A percentile compares a stretch with the other conserved stretches of the same genome.
phyloP scores from a whole-genome alignment of 2,329 filamentous ascomycete genomes.

The Colletotrichum kahawae region DNA sequence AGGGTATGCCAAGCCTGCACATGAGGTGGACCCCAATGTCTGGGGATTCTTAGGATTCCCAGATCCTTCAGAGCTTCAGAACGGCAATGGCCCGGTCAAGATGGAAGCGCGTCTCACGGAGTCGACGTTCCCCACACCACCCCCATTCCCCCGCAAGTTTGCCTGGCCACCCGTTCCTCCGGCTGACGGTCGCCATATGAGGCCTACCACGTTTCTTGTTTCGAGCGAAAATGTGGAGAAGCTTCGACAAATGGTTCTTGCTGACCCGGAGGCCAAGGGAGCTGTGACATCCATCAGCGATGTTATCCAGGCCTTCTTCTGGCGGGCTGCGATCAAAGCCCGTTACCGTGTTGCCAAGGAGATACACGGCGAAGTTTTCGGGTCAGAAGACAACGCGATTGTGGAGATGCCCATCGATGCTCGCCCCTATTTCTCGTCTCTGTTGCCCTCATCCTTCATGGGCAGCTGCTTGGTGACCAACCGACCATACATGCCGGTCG shows the following conservation, averaged over 20 bases:
- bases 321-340: neutral
- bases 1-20: neutral
- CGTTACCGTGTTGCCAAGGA: neutral
- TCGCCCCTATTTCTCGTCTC: neutral
- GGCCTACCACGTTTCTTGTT: neutral
- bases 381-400: neutral
- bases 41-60: neutral
- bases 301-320: neutral
- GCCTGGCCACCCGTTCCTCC: neutral
- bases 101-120: neutral
- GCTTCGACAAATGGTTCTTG: neutral
- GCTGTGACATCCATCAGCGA: neutral
- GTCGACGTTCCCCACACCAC: neutral
- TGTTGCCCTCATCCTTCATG: neutral
- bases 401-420: neutral
- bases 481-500: neutral
- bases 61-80: neutral
- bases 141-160: neutral
- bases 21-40: neutral
- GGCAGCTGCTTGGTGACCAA: neutral
- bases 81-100: neutral
- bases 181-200: neutral
- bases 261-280: neutral
- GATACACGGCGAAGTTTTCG: fast-evolving
- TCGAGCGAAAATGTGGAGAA: neutral